Base-by-base conservation (phyloP, 805 yeast genomes). In the Teunomyces stri region DNA sequence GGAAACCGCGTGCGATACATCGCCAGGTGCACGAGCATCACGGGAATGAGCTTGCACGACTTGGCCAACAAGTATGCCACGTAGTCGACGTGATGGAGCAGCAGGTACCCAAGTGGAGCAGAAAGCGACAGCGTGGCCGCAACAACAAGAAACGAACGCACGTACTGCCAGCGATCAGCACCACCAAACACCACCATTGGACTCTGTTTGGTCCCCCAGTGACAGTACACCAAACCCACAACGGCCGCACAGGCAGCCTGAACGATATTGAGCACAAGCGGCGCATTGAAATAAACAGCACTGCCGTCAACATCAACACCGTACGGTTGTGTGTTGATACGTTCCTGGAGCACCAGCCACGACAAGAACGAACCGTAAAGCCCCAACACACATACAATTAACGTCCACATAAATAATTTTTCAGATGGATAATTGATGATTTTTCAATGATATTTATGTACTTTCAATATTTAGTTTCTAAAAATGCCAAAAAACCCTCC, bases 311-410 rank as follows among this genome's bases (percentile, higher is more conserved):
- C 77, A 6, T 69, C 56, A 13, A 46, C 42, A 1, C 87, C 89
- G 66, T 90, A 89, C 10, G 87, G 79, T 40, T 83, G 84, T 1
- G 90, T 81, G 11, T 90, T 78, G 53, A 94, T 81, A 41, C 92
- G 82, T 64, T 94, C 99, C 61, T 94, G 98, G 10, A 94, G 78
- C 31, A 89, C 78, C 0, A 96, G 90, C 99, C 99, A 94, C 1
- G 92, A 77, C 22, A 94, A 69, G 58, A 94, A 94, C 42, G 96
- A 85, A 2, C 80, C 81, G 60, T 94, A 94, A 31, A 94, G 87
- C 0, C 97, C 97, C 9, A 59, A 45, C 5, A 72, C 71, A 49
- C 72, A 70, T 15, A 64, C 45, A 1, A 61, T 52, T 4, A 72
- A 58, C 18, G 69, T 21, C 25, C 25, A 18, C 20, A 18, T 18